Conservation (phyloP, 139 green algal species). For the Microglena sp. region DNA sequence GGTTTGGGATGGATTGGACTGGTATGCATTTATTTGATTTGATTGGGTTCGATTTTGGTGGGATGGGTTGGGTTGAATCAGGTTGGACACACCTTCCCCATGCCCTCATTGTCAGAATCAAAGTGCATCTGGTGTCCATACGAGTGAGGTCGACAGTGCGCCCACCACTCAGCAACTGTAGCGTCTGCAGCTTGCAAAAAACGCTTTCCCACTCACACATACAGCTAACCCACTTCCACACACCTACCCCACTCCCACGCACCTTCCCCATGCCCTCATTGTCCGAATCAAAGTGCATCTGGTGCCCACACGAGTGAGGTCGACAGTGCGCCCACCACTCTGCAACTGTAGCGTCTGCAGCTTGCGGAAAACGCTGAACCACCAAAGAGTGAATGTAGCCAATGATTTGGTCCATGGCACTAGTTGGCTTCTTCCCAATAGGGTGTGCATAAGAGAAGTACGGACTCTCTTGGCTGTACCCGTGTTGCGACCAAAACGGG, state of each 20-base stretch:
- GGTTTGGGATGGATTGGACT: no score
- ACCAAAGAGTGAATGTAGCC: neutral
- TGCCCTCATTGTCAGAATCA: constrained; percentile 31
- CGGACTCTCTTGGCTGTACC: constrained; percentile 8
- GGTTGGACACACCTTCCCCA: neutral
- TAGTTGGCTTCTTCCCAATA: neutral
- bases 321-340: constrained; percentile 56
- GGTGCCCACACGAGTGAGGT: constrained; percentile 34
- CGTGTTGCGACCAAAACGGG: constrained; percentile 8
- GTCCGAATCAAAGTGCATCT: constrained; percentile 49
- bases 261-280: constrained; percentile 8
- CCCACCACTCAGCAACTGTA: constrained; percentile 48
- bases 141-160: constrained; percentile 36
- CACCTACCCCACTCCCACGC: no score
- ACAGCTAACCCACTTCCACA: no score
- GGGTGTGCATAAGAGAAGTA: constrained; percentile 18
- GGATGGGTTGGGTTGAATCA: neutral
- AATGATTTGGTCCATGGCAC: neutral
- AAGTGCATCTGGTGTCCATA: constrained; percentile 53
- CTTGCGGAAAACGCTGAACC: neutral
- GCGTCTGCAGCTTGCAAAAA: no score
- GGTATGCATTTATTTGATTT: no score
- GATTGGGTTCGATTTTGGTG: no score
- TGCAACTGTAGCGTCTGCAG: constrained; percentile 11
- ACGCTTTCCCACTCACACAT: no score